These are phyloP conservation scores for Erucastrum elatum DNA, from an alignment of 345 rosid genomes.

Conservation along the genomic window DNA sequence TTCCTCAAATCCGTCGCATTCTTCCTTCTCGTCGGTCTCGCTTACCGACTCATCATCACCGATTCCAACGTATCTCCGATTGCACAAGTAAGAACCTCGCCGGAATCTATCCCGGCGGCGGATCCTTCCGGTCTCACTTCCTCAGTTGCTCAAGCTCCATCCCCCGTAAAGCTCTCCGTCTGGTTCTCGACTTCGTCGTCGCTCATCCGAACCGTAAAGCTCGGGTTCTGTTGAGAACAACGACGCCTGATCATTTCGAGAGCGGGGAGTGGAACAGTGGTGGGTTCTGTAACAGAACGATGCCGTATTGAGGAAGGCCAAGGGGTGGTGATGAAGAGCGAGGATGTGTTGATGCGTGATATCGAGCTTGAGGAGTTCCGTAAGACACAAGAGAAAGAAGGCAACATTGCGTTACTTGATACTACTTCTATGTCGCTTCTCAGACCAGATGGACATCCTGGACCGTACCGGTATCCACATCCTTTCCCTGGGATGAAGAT, in stretches of 20 bases:
- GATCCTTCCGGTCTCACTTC: conserved; percentile 24
- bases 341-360: conserved; percentile 52
- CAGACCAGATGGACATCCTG: conserved; percentile 98
- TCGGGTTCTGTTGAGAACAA: conserved; percentile 62
- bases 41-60: conserved; percentile 63
- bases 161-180: conserved; percentile 49
- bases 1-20: conserved; percentile 58
- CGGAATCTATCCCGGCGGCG: too few species aligned
- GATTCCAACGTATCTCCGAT: conserved; percentile 55
- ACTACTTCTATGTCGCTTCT: conserved; percentile 59
- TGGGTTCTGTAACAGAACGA: conserved; percentile 58
- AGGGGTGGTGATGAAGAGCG: conserved; percentile 53
- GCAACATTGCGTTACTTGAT: conserved; percentile 72
- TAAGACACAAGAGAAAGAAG: conserved; percentile 46
- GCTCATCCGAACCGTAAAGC: conserved; percentile 64
- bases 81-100: conserved; percentile 5
- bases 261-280: conserved; percentile 94
- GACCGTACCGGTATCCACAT: conserved; percentile 71
- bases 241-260: conserved; percentile 96
- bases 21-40: conserved; percentile 58
- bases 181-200: conserved; percentile 58
- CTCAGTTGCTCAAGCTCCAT: conserved; percentile 31
- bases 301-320: conserved; percentile 61
- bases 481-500: conserved; percentile 55
- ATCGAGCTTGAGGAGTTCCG: conserved; percentile 66